Conservation (phyloP, 768 basidiomycete genomes). For the Naematelia aurantialba region DNA sequence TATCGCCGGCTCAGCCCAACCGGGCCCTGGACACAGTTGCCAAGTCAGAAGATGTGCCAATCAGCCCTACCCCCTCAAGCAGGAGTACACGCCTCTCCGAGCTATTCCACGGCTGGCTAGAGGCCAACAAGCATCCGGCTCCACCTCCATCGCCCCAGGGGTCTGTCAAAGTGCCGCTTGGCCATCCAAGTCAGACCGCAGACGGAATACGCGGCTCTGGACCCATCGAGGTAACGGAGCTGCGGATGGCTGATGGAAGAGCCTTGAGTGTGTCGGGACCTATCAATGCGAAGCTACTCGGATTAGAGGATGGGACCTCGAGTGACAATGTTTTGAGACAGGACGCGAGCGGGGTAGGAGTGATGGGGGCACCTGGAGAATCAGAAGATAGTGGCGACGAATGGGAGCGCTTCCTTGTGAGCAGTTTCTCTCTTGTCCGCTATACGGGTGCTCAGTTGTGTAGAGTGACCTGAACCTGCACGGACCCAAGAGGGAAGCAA, state of each 20-base stretch:
- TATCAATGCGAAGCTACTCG: neutral
- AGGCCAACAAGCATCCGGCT: constrained; percentile 23
- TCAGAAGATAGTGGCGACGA: constrained; percentile 1
- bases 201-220: neutral
- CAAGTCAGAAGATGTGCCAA: neutral
- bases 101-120: constrained; percentile 24
- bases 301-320: neutral
- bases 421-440: neutral
- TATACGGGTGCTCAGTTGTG: neutral
- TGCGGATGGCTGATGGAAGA: neutral
- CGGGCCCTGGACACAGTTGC: neutral
- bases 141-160: constrained; percentile 23
- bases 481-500: constrained; percentile 54
- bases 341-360: neutral
- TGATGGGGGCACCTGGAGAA: neutral
- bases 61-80: neutral
- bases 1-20: constrained; percentile 4
- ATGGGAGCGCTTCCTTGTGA: constrained; percentile 22
- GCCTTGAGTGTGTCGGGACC: constrained; percentile 6
- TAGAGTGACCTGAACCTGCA: constrained; percentile 73
- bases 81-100: constrained; percentile 17
- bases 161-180: constrained; percentile 2
- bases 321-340: neutral
- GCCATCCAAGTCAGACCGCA: neutral
- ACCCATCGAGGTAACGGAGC: neutral